Conservation (phyloP, 2,329 filamentous ascomycete genomes). For the Neonectria punicea region DNA sequence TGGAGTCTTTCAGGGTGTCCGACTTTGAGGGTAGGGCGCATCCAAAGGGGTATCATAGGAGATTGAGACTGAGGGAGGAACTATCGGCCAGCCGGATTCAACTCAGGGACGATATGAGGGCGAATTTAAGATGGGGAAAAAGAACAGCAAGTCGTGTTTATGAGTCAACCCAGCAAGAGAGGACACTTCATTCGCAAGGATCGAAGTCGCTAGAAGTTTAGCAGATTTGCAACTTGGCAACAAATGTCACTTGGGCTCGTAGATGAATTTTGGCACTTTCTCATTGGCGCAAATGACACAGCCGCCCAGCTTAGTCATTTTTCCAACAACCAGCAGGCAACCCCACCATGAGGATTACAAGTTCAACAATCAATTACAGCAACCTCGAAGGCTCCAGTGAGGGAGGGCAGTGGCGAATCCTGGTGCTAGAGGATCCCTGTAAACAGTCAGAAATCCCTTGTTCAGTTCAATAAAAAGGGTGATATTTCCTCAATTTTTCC, state of each 20-base stretch:
- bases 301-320: slow-evolving; percentile 31
- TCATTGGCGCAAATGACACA: slow-evolving; percentile 28
- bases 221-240: slow-evolving; percentile 41
- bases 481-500: too few species aligned
- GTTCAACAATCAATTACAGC: slow-evolving; percentile 5
- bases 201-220: slow-evolving; percentile 43
- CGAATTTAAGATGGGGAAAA: slow-evolving; percentile 18
- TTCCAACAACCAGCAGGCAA: neutral
- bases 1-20: neutral
- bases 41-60: slow-evolving; percentile 7
- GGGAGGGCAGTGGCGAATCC: neutral
- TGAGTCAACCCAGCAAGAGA: slow-evolving; percentile 39
- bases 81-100: neutral
- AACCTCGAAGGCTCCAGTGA: slow-evolving; percentile 7
- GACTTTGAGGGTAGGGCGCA: neutral
- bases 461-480: neutral
- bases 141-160: slow-evolving; percentile 17
- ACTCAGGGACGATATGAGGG: neutral
- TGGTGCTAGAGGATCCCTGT: too few species aligned
- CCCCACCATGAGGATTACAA: neutral
- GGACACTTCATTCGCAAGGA: slow-evolving; percentile 38
- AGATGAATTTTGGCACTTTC: slow-evolving; percentile 33
- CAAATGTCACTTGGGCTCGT: slow-evolving; percentile 21
- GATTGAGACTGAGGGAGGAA: slow-evolving; percentile 1
- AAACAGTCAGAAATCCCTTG: too few species aligned